Evolutionary conservation across 2,329 filamentous ascomycete genomes (phyloP).

Genomic region (Pseudogymnoascus sp.): DNA sequence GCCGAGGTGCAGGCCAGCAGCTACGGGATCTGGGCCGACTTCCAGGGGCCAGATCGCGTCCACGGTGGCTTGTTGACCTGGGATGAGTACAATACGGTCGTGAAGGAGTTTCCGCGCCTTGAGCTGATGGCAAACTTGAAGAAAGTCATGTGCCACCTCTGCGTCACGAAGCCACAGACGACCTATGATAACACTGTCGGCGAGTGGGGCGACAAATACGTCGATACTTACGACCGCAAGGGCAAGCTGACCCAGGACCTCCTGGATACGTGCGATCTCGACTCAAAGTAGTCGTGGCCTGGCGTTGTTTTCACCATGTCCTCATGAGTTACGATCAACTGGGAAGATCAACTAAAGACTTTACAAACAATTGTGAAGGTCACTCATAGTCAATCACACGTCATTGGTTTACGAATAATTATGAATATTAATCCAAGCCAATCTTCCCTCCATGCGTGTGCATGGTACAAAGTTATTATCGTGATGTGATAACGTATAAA

Average conservation of each 20-base stretch:
- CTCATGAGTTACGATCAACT: background rate
- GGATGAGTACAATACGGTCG: conserved; percentile 28
- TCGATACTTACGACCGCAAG: conserved; percentile 30
- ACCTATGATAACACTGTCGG: conserved; percentile 31
- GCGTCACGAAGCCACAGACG: conserved; percentile 30
- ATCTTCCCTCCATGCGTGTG: background rate
- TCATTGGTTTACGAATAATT: background rate
- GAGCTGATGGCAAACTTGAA: conserved; percentile 29
- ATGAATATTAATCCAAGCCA: background rate
- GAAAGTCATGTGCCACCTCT: conserved; percentile 30
- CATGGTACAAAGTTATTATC: too few relatives aligned
- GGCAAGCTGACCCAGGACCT: conserved; percentile 27
- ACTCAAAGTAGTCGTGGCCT: background rate
- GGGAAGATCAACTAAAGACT: background rate
- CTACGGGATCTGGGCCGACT: conserved; percentile 34
- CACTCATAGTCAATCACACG: background rate
- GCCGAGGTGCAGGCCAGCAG: conserved; percentile 32
- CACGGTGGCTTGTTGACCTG: conserved; percentile 21
- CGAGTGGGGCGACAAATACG: conserved; percentile 30
- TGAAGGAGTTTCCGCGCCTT: conserved; percentile 28
- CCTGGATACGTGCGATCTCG: conserved; percentile 19
- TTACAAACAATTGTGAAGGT: background rate
- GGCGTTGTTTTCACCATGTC: background rate
- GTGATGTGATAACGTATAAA: too few relatives aligned
- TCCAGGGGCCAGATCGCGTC: conserved; percentile 28